Evolutionary conservation across 139 green algal genomes (phyloP), one percentile per base, ranked within the genome.

Genomic region (Chlorella sorokiniana): DNA sequence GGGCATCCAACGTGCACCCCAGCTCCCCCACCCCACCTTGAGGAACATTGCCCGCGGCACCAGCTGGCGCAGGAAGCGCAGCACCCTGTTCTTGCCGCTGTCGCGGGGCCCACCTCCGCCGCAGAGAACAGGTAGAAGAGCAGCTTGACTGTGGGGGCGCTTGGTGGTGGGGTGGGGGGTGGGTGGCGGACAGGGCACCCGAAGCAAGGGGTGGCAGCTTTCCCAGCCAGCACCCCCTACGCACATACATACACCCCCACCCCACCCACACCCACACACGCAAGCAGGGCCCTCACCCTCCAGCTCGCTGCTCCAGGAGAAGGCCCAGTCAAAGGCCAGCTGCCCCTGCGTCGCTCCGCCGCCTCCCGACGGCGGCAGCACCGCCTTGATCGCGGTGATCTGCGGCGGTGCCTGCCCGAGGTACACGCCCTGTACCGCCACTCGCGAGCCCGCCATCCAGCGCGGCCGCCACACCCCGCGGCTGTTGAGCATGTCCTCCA

Each of bases 401-500:
- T 40, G 73, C 22, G 73, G 73, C 14, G 73, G 54, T 3, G 73
- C 22, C 1, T 68, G 73, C 4, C 73, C 73, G 31, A 79, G 54
- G 16, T 69, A 38, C 18, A 79, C 38, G 27, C 73, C 73, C 3
- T 41, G 73, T 27, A 79, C 48, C 73, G 37, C 65, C 35, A 48
- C 65, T 31, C 37, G 35, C 3, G 65, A 33, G 65, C 35, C 51
- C 2, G 16, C 27, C 37, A 79, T 27, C 48, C 63, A 79, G 37
- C 73, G 51, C 3, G 73, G 73, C 3, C 73, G 51, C 73, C 73
- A 79, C 0, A 79, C 73, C 14, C 35, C 35, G 0, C 52, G 41
- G 54, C 52, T 69, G 73, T 79, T 79, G 54, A 79, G 73, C 73
- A 52, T 35, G 37, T 54, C 37, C 11, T 79, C 73, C 51, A 79